Evolutionary conservation across 2,329 filamentous ascomycete species (phyloP), one percentile per base, ranked within the genome.

Genomic region (Calonectria pseudoturangicola): DNA sequence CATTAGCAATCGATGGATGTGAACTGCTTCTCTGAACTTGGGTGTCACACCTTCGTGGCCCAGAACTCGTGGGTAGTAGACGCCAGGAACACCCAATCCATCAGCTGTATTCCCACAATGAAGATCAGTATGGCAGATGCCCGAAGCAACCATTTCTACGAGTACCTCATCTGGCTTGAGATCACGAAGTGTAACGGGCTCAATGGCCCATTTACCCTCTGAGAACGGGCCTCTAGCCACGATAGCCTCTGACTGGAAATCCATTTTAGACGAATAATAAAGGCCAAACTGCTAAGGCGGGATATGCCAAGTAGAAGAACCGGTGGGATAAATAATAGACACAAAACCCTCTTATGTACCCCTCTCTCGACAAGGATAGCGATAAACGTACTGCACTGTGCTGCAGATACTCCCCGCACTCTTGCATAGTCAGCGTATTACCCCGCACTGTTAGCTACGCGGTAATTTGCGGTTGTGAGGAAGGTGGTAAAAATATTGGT

Each of bases 111-210:
- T 82, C 2, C 86, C 87, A 65, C 88, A 85, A 33, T 87, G 80
- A 12, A 89, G 77, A 74, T 91, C 89, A 0, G 88, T 89, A 71
- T 91, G 89, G 73, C 89, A 91, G 63, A 91, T 85, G 0, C 89
- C 89, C 0, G 86, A 86, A 0, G 89, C 88, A 1, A 89, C 83
- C 71, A 91, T 87, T 50, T 89, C 86, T 4, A 91, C 85, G 2
- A 90, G 81, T 2, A 90, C 80, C 79, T 91, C 89, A 36, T 88
- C 85, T 1, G 86, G 81, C 8, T 74, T 78, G 13, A 79, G 60
- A 1, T 77, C 77, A 13, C 81, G 79, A 15, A 83, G 77, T 1
- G 74, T 77, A 0, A 84, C 80, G 0, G 77, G 73, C 33, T 83
- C 81, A 8, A 83, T 75, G 2, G 78, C 77, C 82, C 82, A 83